phyloP scores from a whole-genome alignment of 2,329 filamentous ascomycete species.

The Diaporthe vaccinii region DNA sequence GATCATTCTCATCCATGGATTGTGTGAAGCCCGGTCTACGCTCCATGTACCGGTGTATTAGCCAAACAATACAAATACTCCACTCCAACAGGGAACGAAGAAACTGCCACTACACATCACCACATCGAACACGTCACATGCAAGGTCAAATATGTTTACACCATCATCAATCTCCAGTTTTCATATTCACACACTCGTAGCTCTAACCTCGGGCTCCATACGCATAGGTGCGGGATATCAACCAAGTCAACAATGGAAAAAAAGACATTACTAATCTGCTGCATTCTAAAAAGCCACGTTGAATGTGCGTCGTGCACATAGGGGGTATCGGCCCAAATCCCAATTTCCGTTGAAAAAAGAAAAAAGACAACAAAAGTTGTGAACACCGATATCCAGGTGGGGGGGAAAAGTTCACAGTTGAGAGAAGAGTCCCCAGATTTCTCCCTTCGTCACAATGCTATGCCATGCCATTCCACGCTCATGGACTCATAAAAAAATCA shows the following conservation, averaged over 20 bases:
- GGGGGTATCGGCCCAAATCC: slow-evolving; percentile 39
- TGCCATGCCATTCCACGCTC: slow-evolving; percentile 8
- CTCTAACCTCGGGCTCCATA: background rate
- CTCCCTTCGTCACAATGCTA: slow-evolving; percentile 6
- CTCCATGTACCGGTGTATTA: too few species aligned
- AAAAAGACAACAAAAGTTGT: background rate
- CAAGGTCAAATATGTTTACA: background rate
- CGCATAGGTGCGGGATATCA: background rate
- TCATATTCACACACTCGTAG: background rate
- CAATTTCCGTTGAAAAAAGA: background rate
- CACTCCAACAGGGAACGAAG: background rate
- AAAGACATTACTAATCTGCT: slow-evolving; percentile 23
- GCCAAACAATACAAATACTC: too few species aligned
- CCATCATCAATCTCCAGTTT: slow-evolving; percentile 13
- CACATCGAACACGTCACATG: background rate
- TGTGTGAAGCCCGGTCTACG: too few species aligned
- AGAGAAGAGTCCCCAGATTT: background rate
- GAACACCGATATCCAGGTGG: background rate
- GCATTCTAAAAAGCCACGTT: slow-evolving; percentile 32
- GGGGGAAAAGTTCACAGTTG: background rate
- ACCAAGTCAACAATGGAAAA: background rate
- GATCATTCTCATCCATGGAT: too few species aligned
- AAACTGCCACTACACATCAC: background rate
- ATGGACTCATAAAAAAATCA: background rate
- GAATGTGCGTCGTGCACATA: slow-evolving; percentile 39